Base-by-base conservation (phyloP, 805 yeast species). In the Starmerella khaoyaiensis region DNA sequence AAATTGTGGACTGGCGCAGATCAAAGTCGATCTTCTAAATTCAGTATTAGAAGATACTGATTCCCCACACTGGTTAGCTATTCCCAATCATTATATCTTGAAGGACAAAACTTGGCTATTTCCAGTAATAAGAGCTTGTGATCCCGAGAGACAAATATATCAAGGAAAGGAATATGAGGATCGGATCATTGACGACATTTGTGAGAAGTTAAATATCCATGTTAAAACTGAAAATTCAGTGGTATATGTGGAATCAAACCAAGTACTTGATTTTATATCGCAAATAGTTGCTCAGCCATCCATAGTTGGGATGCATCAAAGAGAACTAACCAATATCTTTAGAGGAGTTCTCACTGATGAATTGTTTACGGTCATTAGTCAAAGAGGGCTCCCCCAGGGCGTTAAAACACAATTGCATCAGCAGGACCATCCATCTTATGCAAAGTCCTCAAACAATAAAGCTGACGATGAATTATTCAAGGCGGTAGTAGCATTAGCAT, bases 111-210 rank as follows among this genome's bases (percentile, higher is more conserved):
- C 44, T 4, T 45, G 48, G 48, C 40, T 42, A 14, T 30, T 21
- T 24, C 48, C 48, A 1, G 48, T 45, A 9, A 39, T 45, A 5
- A 29, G 44, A 8, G 48, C 48, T 3, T 44, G 47, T 37, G 48
- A 45, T 16, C 48, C 48, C 2, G 35, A 36, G n/a, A 17, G 22
- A 11, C 15, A 32, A 1, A 30, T 33, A 7, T 45, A 42, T 29
- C 28, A 29, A 14, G 39, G 34, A 8, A 10, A 20, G 17, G 42
- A 43, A 30, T 31, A 36, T 28, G 38, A 42, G 21, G 12, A 23
- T 4, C 21, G 15, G 3, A 30, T 45, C n/a, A n/a, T 45, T 6
- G 40, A 35, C 12, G 14, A 26, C 21, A 34, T 45, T 16, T 16
- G 42, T 19, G 34, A 31, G 16, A 27, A 39, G 21, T 36, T 43